Evolutionary conservation across 192 early-diverging fungal genomes (phyloP), one percentile per base, ranked within the genome.

Genomic region (Backusella parvicylindrica): DNA sequence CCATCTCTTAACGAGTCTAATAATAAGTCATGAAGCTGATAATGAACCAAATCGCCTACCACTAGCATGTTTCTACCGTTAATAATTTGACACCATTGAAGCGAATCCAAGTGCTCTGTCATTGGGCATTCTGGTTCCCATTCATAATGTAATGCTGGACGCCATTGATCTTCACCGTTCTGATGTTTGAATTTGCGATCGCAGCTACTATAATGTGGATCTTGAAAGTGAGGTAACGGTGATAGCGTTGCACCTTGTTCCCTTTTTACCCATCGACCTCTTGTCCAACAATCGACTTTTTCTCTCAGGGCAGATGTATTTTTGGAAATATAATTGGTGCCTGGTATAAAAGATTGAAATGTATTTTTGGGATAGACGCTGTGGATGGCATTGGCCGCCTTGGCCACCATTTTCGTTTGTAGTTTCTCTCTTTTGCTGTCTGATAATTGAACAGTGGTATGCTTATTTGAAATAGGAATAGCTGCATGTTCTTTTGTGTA

Each of bases 21-120:
- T 31, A 86, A 77, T 16, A 86, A 71, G 31, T 89, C 87, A 73
- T 89, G 87, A 5, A 89, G 64, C 53, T 89, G 87, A 68, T 75
- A 86, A 12, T 84, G 82, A 6, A 84, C 72, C 15, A 81, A 30
- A 69, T 89, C 87, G 12, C 87, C 87, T 0, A 84, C 82, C 21
- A 89, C 74, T 3, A 86, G 70, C 38, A 87, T 78, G 26, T 87
- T 77, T 0, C 86, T 72, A 0, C 84, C 75, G 12, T 78, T 67
- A 2, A 87, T 50, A 23, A 79, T 36, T 1, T 72, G 43, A 43
- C 86, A 87, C 78, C 84, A 87, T 64, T 50, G 71, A 8, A 23
- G 21, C 16, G 41, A 30, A 40, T 40, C 38, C 28, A 70, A 13
- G 7, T 11, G 37, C 12, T 70, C 38, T 2, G 68, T 21, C 40